phyloP scores from a whole-genome alignment of 306 rosid species.

The Citrullus colocynthis region DNA sequence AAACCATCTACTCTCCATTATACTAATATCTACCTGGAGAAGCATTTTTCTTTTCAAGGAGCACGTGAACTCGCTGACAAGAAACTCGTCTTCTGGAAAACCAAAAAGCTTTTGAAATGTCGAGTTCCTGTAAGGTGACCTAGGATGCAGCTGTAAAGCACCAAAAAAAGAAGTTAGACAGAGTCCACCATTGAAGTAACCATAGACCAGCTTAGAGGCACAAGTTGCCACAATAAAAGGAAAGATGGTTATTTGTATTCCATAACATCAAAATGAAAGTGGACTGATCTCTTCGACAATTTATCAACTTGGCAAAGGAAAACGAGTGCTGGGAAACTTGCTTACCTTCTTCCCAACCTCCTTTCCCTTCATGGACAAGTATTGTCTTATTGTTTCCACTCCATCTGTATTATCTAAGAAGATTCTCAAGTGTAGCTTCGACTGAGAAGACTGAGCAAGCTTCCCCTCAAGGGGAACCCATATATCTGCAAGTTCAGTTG shows the following conservation, averaged over 20 bases:
- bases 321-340: background rate
- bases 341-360: constrained; percentile 94
- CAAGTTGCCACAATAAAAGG: background rate
- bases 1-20: background rate
- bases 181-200: background rate
- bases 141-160: constrained; percentile 48
- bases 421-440: constrained; percentile 79
- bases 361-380: constrained; percentile 75
- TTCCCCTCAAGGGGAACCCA: constrained; percentile 84
- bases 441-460: constrained; percentile 69
- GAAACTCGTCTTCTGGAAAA: constrained; percentile 87
- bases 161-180: background rate
- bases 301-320: background rate
- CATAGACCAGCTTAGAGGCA: background rate
- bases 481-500: constrained; percentile 70
- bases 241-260: background rate
- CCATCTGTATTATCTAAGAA: constrained; percentile 74
- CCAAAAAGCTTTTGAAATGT: constrained; percentile 76
- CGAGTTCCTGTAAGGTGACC: constrained; percentile 79
- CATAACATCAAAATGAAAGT: background rate
- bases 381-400: constrained; percentile 67
- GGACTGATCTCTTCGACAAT: background rate
- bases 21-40: constrained; percentile 41
- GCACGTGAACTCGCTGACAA: constrained; percentile 69
- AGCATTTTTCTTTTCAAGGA: constrained; percentile 61